These are phyloP conservation scores for Lactarius evosmus DNA, from an alignment of 768 basidiomycete genomes.

Conservation along the genomic window DNA sequence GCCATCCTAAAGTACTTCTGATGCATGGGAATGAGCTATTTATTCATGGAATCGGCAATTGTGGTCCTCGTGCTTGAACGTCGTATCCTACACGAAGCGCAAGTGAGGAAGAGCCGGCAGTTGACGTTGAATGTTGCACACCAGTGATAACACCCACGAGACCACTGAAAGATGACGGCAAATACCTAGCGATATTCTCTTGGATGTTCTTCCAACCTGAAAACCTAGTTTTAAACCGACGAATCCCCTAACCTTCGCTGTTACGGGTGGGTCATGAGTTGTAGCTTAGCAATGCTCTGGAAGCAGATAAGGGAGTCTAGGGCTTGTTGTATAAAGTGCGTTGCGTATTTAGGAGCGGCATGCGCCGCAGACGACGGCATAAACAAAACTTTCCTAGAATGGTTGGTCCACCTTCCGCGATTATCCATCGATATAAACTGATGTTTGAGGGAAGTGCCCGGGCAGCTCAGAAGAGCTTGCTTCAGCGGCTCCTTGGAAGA, in stretches of 20 bases:
- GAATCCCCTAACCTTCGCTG: not conserved
- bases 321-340: not conserved
- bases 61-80: not conserved
- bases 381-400: no score
- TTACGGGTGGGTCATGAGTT: not conserved
- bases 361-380: not conserved
- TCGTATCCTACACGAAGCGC: not conserved
- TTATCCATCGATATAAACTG: not conserved
- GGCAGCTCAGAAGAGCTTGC: not conserved
- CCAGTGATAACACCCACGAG: not conserved
- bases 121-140: not conserved
- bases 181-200: not conserved
- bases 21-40: not conserved
- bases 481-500: not conserved
- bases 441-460: not conserved
- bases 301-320: not conserved
- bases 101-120: not conserved
- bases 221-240: not conserved
- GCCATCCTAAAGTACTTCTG: not conserved
- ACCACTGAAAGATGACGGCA: not conserved
- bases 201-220: not conserved
- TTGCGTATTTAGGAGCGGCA: not conserved
- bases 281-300: not conserved
- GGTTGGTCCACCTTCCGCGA: not conserved
- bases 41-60: not conserved